Conservation (phyloP, 2,329 filamentous ascomycete species). For the Juglanconis juglandina region DNA sequence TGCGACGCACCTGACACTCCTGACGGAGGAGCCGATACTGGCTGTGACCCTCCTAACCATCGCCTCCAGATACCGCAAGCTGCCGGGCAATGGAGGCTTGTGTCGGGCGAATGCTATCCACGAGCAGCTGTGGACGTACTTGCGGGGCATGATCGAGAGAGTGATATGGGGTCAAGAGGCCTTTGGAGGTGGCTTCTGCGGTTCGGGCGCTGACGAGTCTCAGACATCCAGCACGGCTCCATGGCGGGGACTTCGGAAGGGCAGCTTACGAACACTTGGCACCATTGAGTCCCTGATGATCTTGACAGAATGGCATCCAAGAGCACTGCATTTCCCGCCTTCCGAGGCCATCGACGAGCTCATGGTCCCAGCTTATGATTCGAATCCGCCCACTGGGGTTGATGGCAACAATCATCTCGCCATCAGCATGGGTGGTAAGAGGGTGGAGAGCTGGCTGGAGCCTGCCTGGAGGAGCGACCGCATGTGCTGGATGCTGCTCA, state of each 20-base stretch:
- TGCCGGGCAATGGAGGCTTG: conserved; percentile 74
- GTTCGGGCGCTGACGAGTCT: conserved; percentile 61
- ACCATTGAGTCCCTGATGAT: conserved; percentile 94
- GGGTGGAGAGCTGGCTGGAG: conserved; percentile 94
- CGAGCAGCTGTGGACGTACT: conserved; percentile 90
- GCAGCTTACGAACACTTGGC: conserved; percentile 81
- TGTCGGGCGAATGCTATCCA: conserved; percentile 90
- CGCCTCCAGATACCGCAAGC: conserved; percentile 78
- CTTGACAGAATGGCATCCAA: conserved; percentile 94
- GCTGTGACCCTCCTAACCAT: conserved; percentile 90
- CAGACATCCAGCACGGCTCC: conserved; percentile 67
- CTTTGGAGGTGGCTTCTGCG: conserved; percentile 83
- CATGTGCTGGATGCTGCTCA: conserved; percentile 97
- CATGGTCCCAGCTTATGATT: conserved; percentile 59
- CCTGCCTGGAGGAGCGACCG: conserved; percentile 91
- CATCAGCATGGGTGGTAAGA: conserved; percentile 70
- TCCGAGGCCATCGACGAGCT: conserved; percentile 71
- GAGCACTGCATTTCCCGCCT: conserved; percentile 88
- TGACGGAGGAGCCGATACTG: conserved; percentile 89
- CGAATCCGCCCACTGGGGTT: conserved; percentile 18
- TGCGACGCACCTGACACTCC: conserved; percentile 72
- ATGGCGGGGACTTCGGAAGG: conserved; percentile 67
- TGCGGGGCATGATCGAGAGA: conserved; percentile 91
- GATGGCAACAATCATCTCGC: conserved; percentile 39
- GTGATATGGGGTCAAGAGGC: conserved; percentile 96